Evolutionary conservation across 2,329 filamentous ascomycete genomes (phyloP).

Genomic region (Paecilomyces niveus): DNA sequence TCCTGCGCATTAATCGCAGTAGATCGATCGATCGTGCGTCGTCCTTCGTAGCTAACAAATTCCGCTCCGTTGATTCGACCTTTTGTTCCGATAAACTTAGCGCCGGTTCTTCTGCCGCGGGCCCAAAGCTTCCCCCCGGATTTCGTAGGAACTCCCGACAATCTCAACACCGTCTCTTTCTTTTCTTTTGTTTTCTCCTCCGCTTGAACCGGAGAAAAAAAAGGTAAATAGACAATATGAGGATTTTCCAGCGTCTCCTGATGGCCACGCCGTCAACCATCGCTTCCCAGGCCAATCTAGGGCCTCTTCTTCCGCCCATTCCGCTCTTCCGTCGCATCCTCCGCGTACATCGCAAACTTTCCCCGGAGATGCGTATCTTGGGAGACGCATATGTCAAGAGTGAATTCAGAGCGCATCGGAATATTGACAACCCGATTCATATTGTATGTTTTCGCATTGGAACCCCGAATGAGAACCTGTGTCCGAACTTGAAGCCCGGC

Average conservation of each 20-base stretch:
- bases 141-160: not conserved
- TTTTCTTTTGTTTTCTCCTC: not conserved
- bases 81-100: not conserved
- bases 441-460: constrained; percentile 54
- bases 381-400: constrained; percentile 91
- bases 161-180: not conserved
- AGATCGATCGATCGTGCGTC: not conserved
- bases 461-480: not conserved
- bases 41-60: not conserved
- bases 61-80: constrained; percentile 10
- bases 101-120: not conserved
- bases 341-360: constrained; percentile 75
- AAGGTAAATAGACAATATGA: constrained; percentile 21
- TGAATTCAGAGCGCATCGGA: constrained; percentile 79
- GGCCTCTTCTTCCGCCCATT: constrained; percentile 69
- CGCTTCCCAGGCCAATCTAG: constrained; percentile 35
- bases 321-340: constrained; percentile 83
- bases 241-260: constrained; percentile 26
- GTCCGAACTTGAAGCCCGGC: not conserved
- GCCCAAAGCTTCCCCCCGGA: not conserved
- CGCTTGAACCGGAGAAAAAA: not conserved
- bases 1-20: not conserved
- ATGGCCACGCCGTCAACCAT: constrained; percentile 34
- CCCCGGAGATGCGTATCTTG: constrained; percentile 65
- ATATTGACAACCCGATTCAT: constrained; percentile 84